A percentile compares a stretch with the other conserved stretches of the same genome.
Evolutionary conservation across 78 protist species (phyloP).

Genomic region (Tieghemostelium lacteum): DNA sequence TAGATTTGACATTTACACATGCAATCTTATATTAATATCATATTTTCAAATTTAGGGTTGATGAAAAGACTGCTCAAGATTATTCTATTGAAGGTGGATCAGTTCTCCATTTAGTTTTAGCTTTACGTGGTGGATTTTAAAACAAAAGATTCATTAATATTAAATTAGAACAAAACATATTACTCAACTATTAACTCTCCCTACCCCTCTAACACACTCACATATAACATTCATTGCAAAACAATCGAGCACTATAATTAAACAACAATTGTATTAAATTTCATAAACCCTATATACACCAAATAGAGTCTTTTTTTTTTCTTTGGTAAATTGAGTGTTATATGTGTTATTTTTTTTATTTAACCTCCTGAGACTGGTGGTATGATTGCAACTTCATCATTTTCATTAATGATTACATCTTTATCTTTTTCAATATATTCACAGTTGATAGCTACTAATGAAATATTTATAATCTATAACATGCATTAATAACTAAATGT

Average conservation of each 20-base stretch:
- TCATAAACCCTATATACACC: no score
- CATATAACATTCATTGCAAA: not conserved
- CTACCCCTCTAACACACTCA: no score
- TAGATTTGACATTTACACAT: not conserved
- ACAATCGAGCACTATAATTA: not conserved
- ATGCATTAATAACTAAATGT: not conserved
- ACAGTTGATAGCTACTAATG: conserved; percentile 6
- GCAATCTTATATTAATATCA: no score
- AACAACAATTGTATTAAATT: no score
- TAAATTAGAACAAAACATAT: not conserved
- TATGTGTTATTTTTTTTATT: no score
- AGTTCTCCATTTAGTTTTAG: conserved; percentile 92
- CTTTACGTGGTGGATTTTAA: conserved; percentile 86
- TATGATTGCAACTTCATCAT: conserved; percentile 20
- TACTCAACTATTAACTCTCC: not conserved
- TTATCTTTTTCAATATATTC: conserved; percentile 1
- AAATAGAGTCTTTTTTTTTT: no score
- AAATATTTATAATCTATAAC: not conserved
- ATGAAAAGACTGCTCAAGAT: conserved; percentile 86
- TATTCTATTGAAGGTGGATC: conserved; percentile 90
- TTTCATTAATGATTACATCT: not conserved
- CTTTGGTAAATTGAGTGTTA: no score
- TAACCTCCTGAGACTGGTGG: conserved; percentile 31
- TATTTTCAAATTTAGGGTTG: conserved; percentile 76
- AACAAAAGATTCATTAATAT: no score